Evolutionary conservation across 306 rosid species (phyloP).

Genomic region (Chamaecrista fasciculata): DNA sequence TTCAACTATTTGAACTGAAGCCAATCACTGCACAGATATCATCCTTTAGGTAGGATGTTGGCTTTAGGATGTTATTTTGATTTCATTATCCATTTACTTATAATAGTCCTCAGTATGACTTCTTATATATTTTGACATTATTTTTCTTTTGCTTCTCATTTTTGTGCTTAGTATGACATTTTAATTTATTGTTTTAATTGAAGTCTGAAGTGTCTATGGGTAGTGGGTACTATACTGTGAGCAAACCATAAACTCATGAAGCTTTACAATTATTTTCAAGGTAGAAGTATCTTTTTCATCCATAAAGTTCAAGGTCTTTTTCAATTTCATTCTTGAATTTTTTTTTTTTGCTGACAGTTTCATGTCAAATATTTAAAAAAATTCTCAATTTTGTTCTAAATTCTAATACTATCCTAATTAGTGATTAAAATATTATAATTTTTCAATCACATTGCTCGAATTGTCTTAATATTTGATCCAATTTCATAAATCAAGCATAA

Average conservation of each 20-base stretch:
- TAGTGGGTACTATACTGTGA: background rate
- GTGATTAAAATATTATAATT: no score
- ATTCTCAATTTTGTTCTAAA: no score
- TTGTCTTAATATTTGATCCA: no score
- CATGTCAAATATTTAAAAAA: no score
- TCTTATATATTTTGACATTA: slow-evolving; percentile 8
- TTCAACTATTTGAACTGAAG: slow-evolving; percentile 56
- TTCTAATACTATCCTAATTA: no score
- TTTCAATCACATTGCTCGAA: no score
- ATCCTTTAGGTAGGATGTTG: slow-evolving; percentile 57
- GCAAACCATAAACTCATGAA: background rate
- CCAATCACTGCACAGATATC: slow-evolving; percentile 53
- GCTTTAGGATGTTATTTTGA: slow-evolving; percentile 13
- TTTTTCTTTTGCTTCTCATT: slow-evolving; percentile 6
- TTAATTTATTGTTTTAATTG: slow-evolving; percentile 16
- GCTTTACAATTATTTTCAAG: no score
- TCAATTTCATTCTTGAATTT: no score
- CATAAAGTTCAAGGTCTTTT: no score
- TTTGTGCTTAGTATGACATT: background rate
- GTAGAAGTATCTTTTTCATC: no score
- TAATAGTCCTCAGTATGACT: slow-evolving; percentile 6
- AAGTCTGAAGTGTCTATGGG: slow-evolving; percentile 7
- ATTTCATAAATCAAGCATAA: no score
- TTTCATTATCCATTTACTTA: slow-evolving; percentile 18
- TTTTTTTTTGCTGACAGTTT: no score